A percentile compares a stretch with the other conserved stretches of the same genome.
Evolutionary conservation across 345 rosid species (phyloP).

Genomic region (Ceriops tagal): DNA sequence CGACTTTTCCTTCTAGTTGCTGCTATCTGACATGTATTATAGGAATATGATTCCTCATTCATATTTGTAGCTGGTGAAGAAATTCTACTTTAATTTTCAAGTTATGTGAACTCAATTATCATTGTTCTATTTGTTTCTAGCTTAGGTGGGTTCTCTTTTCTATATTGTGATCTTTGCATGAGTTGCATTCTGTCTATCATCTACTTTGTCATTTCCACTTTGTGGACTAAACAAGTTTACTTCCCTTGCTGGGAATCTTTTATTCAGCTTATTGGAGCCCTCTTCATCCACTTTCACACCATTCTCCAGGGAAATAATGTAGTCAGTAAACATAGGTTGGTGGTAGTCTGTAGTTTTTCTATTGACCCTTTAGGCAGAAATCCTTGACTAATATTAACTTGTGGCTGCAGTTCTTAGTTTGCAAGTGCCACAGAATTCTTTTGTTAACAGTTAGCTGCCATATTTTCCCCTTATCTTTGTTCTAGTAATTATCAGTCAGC

Average conservation of each 20-base stretch:
- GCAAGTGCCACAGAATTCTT: neutral
- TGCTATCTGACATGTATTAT: neutral
- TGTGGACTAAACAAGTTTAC: neutral
- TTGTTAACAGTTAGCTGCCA: neutral
- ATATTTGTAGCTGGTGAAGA: neutral
- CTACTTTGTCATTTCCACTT: neutral
- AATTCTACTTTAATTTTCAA: too few relatives aligned
- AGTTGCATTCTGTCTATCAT: neutral
- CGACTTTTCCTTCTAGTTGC: slow-evolving; percentile 9
- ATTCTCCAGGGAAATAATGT: neutral
- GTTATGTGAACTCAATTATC: too few relatives aligned
- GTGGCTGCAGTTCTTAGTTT: slow-evolving; percentile 14
- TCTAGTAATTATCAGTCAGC: slow-evolving; percentile 11
- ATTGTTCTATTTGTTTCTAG: too few relatives aligned
- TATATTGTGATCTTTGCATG: neutral
- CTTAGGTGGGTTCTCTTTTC: neutral
- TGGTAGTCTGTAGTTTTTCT: neutral
- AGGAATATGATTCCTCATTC: neutral
- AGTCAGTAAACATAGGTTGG: slow-evolving; percentile 4
- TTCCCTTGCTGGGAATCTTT: neutral
- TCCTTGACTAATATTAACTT: slow-evolving; percentile 6
- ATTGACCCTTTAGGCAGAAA: neutral
- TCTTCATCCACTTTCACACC: too few relatives aligned
- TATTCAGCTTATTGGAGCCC: too few relatives aligned
- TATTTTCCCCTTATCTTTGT: slow-evolving; percentile 1